Base-by-base conservation (phyloP, 352 stramenopile genomes). In the Phytophthora podocarpi region DNA sequence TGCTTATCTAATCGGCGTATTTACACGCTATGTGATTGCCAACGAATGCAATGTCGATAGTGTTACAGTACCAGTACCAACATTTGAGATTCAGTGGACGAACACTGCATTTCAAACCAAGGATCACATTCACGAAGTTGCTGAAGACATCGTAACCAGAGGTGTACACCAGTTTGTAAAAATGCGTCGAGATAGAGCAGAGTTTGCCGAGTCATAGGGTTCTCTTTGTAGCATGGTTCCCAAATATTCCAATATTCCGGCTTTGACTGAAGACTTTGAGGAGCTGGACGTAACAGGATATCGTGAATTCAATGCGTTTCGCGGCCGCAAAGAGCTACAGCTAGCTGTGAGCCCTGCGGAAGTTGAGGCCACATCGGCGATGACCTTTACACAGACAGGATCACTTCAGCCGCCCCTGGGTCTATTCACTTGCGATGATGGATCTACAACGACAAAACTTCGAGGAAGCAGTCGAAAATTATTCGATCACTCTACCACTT, bases 191-290 rank as follows among this genome's bases (percentile, higher is more conserved):
- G 31, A 48, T 0, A 39, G n/a, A 11, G 4, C 24, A 1, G 18
- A 40, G 21, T 59, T 59, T 20, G 18, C n/a, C 12, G 36, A 59
- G 20, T 59, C 50, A 0, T 59, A 37, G 27, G 41, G 27, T n/a
- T 18, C 26, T 18, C 28, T 59, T 4, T 59, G 50, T 31, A 31
- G 16, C 4, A 21, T 47, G 26, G 15, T 31, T 16, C 50, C 50
- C 9, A 36, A 50, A n/a, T 42, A 34, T 10, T 43, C 52, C 1
- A 50, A 46, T 20, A 32, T 52, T 6, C 40, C 40, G 6, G n/a
- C 23, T 4, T 7, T 61, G 1, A 47, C 52, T 1, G 40, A 61
- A 2, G 40, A 53, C 1, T 61, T 37, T 37, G 41, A 61, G 23
- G 41, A 52, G 11, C 9, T 47, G 2, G 31, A 39, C 7, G 40